Conservation (phyloP, 2,329 filamentous ascomycete species). For the Talaromyces marneffei region DNA sequence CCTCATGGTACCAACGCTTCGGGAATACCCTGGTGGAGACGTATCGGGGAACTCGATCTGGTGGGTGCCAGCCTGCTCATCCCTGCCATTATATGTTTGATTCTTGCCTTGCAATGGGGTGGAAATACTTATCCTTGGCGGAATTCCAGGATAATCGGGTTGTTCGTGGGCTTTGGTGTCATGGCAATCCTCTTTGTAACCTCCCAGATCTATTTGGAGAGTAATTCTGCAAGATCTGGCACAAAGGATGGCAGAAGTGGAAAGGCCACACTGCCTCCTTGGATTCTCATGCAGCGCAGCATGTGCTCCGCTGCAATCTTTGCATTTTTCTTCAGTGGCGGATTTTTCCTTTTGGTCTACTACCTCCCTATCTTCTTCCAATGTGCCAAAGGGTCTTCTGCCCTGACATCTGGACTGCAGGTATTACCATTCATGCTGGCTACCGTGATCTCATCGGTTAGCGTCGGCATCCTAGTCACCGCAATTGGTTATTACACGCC, state of each 20-base stretch:
- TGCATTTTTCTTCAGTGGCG: conserved; percentile 32
- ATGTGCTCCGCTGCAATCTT: conserved; percentile 31
- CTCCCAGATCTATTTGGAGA: conserved; percentile 34
- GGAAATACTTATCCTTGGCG: conserved; percentile 35
- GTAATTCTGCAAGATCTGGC: conserved; percentile 24
- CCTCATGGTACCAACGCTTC: neutral
- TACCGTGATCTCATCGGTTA: conserved; percentile 2
- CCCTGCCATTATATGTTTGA: conserved; percentile 33
- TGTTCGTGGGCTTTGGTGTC: conserved; percentile 40
- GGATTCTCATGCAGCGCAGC: conserved; percentile 34
- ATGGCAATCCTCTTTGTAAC: conserved; percentile 31
- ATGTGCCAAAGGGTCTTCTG: conserved; percentile 26
- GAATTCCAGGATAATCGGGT: conserved; percentile 39
- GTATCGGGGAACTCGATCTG: conserved; percentile 36
- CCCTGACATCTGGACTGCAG: conserved; percentile 37
- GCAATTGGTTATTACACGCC: conserved; percentile 14
- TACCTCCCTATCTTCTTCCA: conserved; percentile 47
- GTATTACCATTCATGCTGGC: conserved; percentile 30
- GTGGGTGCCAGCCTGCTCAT: conserved; percentile 38
- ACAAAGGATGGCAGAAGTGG: neutral
- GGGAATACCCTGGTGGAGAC: neutral
- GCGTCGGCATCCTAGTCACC: neutral
- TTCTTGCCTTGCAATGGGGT: conserved; percentile 46
- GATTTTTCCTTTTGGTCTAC: conserved; percentile 38
- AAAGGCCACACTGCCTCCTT: conserved; percentile 22